These are phyloP conservation scores for Fusarium dlaminii DNA, from an alignment of 2,329 filamentous ascomycete species.

Conservation along the genomic window DNA sequence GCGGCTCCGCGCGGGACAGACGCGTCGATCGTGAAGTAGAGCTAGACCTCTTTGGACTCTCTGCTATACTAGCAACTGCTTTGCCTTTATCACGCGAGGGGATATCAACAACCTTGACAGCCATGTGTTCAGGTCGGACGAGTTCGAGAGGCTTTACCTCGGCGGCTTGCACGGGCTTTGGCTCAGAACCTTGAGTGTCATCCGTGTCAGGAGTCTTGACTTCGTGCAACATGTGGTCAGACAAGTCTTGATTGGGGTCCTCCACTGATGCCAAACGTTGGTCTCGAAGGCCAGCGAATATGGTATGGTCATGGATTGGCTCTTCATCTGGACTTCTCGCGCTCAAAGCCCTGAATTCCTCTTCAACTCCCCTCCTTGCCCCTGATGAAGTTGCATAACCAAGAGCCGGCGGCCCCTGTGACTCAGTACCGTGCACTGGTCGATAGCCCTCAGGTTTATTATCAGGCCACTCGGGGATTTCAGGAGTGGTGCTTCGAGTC, in stretches of 20 bases:
- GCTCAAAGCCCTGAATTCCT: not conserved
- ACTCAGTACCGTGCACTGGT: not conserved
- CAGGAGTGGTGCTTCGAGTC: not conserved
- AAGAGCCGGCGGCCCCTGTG: not conserved
- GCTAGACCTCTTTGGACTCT: slow-evolving; percentile 21
- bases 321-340: slow-evolving; percentile 2
- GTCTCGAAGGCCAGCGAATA: not conserved
- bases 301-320: not conserved
- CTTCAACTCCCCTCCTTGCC: not conserved
- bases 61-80: not conserved
- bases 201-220: slow-evolving; percentile 24
- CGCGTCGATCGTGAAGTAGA: slow-evolving; percentile 17
- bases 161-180: slow-evolving; percentile 7
- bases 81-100: slow-evolving; percentile 33
- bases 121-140: slow-evolving; percentile 3
- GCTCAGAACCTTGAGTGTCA: slow-evolving; percentile 18
- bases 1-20: slow-evolving; percentile 29
- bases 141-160: slow-evolving; percentile 16
- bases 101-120: slow-evolving; percentile 30
- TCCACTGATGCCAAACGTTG: not conserved
- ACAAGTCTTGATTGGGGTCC: not conserved
- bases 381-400: not conserved
- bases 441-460: not conserved
- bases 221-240: not conserved
- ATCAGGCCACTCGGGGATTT: not conserved